Percentiles rank a stretch among this genome's conserved stretches.
Conservation (phyloP, 495 filamentous ascomycete species). For the Penicillium coffeae region DNA sequence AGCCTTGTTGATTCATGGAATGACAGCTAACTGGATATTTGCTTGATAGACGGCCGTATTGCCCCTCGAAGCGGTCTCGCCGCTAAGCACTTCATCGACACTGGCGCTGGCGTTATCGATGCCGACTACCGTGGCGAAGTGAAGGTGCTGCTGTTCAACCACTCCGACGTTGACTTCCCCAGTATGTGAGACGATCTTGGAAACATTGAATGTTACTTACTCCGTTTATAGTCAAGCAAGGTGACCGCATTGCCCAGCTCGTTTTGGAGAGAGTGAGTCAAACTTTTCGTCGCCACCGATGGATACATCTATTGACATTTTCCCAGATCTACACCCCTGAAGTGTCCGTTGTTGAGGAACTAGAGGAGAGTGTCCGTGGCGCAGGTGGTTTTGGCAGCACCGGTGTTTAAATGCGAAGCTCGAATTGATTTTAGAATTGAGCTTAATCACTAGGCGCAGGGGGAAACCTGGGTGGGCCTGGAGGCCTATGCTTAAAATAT, state of each 20-base stretch:
- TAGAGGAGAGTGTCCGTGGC: constrained; percentile 87
- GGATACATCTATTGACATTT: constrained; percentile 1
- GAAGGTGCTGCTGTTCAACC: constrained; percentile 92
- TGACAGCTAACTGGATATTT: constrained; percentile 28
- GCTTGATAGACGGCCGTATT: constrained; percentile 71
- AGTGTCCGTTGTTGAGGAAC: constrained; percentile 76
- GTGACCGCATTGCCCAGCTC: constrained; percentile 89
- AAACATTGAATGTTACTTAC: neutral
- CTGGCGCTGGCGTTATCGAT: constrained; percentile 93
- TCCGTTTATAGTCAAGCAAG: constrained; percentile 56
- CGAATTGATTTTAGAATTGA: neutral
- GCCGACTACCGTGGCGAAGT: constrained; percentile 94
- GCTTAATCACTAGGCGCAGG: neutral
- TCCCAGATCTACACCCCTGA: constrained; percentile 80
- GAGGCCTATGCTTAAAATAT: too few relatives aligned
- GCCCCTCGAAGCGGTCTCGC: constrained; percentile 91
- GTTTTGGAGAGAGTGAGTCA: constrained; percentile 70
- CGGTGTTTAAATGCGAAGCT: constrained; percentile 38
- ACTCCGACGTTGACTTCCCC: constrained; percentile 74
- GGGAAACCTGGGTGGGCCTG: too few relatives aligned
- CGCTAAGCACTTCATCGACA: constrained; percentile 89
- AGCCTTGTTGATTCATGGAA: too few relatives aligned
- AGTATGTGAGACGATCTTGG: constrained; percentile 18
- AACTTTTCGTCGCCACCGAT: neutral
- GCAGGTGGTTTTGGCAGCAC: constrained; percentile 95